Conservation (phyloP, 139 green algal genomes). For the Parachlorella kessleri region DNA sequence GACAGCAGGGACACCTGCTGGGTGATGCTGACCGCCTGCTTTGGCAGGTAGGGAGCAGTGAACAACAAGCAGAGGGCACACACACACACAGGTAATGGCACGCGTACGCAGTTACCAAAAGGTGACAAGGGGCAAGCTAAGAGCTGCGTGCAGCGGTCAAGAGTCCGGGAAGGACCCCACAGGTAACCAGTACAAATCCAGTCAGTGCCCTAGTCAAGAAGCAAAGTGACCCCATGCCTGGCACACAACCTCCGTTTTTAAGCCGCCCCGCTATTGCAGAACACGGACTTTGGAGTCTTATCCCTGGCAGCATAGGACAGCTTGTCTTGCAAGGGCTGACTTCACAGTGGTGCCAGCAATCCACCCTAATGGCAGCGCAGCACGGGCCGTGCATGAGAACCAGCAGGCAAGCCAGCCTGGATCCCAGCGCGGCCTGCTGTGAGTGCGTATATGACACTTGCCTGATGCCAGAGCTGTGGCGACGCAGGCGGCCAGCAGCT, state of each 20-base stretch:
- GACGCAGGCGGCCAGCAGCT: background rate
- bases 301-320: background rate
- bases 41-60: too few species aligned
- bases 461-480: slow-evolving; percentile 13
- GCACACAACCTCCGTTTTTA: too few species aligned
- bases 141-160: background rate
- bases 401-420: too few species aligned
- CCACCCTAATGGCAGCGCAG: background rate
- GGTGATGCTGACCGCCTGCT: background rate
- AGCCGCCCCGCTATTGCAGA: too few species aligned
- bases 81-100: background rate
- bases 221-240: too few species aligned
- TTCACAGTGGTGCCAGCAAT: background rate
- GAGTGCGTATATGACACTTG: too few species aligned
- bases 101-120: too few species aligned
- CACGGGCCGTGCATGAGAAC: too few species aligned
- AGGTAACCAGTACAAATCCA: too few species aligned
- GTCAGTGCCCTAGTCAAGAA: too few species aligned
- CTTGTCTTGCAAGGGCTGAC: background rate
- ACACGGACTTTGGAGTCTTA: background rate
- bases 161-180: background rate
- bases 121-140: background rate
- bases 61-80: background rate
- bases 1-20: background rate
- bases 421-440: too few species aligned